Evolutionary conservation across 192 early-diverging fungal genomes (phyloP), one percentile per base, ranked within the genome.

Genomic region (Jimgerdemannia lactiflua): DNA sequence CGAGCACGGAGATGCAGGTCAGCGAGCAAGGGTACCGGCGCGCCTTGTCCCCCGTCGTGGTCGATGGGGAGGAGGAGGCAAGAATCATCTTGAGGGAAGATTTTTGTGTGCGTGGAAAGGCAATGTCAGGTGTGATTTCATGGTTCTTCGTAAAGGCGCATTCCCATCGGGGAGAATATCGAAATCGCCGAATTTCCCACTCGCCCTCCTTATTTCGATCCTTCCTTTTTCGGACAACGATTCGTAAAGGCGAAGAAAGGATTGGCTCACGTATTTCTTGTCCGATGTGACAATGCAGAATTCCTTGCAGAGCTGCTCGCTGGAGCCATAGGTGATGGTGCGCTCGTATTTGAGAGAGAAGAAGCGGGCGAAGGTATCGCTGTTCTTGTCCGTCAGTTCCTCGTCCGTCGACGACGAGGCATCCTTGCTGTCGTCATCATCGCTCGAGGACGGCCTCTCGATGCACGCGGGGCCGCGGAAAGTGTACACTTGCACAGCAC

Each of bases 241-340:
- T 66, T 8, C 64, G 49, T 29, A 29, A 29, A 29, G 29, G 29
- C 29, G 29, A 43, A 40, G 29, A 74, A 11, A 19, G 40, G 2
- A 10, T 44, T 19, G 10, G 71, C 83, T 80, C 82, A 91, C 88
- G 79, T 83, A 84, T 64, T 78, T 74, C 3, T 82, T 74, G 73
- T 91, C 80, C 43, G 75, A 74, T 42, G 91, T 88, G 63, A 93
- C 86, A 3, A 93, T 76, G 42, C 89, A 87, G 77, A 93, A 93
- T 70, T 93, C 91, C 69, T 84, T 87, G 69, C 83, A 87, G 20
- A 93, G 79, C 59, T 75, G 43, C 70, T 90, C 80, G 43, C 69
- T 40, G 17, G 40, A 64, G 4, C 79, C 87, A n/a, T 69, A 14
- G 4, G 85, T 77, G 4, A 89, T 65, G 4, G 66, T 67, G 43